Percentiles rank a stretch among this genome's conserved stretches.
Conservation (phyloP, 345 rosid genomes). For the Rhodamnia argentea region DNA sequence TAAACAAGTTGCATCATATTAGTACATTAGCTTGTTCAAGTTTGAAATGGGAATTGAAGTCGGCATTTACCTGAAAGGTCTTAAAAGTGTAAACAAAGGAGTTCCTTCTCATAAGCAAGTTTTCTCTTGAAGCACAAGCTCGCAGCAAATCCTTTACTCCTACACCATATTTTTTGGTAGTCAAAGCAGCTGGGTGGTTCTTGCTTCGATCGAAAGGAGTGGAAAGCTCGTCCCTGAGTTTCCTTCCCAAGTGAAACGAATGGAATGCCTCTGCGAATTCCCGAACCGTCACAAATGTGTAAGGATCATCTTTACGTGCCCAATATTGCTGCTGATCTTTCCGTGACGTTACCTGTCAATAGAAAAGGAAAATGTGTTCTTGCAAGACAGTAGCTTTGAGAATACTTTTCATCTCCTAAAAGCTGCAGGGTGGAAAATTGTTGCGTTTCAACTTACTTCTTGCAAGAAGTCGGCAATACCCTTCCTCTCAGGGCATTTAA, state of each 20-base stretch:
- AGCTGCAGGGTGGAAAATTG: background rate
- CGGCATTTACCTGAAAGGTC: slow-evolving; percentile 23
- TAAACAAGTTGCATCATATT: background rate
- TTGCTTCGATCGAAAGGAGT: slow-evolving; percentile 44
- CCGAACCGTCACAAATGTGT: slow-evolving; percentile 41
- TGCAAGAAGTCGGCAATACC: slow-evolving; percentile 80
- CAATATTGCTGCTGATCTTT: slow-evolving; percentile 85
- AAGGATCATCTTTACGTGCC: slow-evolving; percentile 43
- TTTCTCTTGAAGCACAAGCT: slow-evolving; percentile 51
- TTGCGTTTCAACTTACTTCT: slow-evolving; percentile 32
- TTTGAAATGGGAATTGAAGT: background rate
- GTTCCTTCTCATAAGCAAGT: slow-evolving; percentile 67
- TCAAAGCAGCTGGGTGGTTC: slow-evolving; percentile 72
- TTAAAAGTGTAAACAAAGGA: slow-evolving; percentile 56
- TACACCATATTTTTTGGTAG: slow-evolving; percentile 45
- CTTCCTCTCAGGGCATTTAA: slow-evolving; percentile 70
- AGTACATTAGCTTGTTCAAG: background rate
- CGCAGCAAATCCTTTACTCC: slow-evolving; percentile 45
- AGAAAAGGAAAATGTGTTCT: background rate
- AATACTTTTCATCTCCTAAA: background rate
- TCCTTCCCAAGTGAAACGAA: slow-evolving; percentile 43
- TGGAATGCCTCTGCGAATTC: slow-evolving; percentile 70
- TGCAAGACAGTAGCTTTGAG: background rate
- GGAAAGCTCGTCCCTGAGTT: slow-evolving; percentile 33
- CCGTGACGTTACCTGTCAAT: slow-evolving; percentile 60